Base-by-base conservation (phyloP, 495 filamentous ascomycete genomes). In the Tuber borchii region DNA sequence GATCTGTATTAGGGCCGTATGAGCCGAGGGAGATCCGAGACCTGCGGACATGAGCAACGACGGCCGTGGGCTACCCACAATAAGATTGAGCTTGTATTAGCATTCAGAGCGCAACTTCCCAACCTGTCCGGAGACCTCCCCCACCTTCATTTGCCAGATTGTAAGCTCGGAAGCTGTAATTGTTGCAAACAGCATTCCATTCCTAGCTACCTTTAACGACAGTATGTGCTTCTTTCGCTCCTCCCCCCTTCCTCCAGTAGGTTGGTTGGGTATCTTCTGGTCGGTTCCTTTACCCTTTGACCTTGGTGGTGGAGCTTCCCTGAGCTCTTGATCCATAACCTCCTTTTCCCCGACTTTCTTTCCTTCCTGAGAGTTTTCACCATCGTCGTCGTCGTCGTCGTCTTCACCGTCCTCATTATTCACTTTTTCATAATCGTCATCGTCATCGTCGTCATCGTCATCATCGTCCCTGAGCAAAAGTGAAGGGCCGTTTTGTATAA, bases 101-200 rank as follows among this genome's bases (percentile, higher is more conserved):
- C 69, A 31, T 31, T 43, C 61, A 77, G 34, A 46, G 34, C 39
- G 39, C 46, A 56, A 80, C 43, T 77, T 73, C 10, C 39, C 74
- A 65, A 37, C 77, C 86, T 81, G 76, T 81, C n/a, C 37, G 44
- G 79, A 80, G 73, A 82, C 71, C 72, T 68, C n/a, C 83, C 87
- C 76, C 88, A 94, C 94, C 87, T 93, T 94, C 73, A 92, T 95
- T 85, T 99, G 96, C 96, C 96, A 99, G 74, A 98, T 87, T 26
- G 90, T 93, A 81, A 98, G 87, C 7, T 91, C 91, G 12, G 91
- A 91, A 8, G 88, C 84, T 2, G 95, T 97, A 81, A 98, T 92
- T 20, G 92, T 93, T 70, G 92, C 92, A 85, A 99, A 97, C 75
- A 97, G 85, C 82, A 93, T 90, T 14, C 95, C 96, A 76, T 87